Conservation (phyloP, 768 basidiomycete species). For the Mrakia hoshinonis region DNA sequence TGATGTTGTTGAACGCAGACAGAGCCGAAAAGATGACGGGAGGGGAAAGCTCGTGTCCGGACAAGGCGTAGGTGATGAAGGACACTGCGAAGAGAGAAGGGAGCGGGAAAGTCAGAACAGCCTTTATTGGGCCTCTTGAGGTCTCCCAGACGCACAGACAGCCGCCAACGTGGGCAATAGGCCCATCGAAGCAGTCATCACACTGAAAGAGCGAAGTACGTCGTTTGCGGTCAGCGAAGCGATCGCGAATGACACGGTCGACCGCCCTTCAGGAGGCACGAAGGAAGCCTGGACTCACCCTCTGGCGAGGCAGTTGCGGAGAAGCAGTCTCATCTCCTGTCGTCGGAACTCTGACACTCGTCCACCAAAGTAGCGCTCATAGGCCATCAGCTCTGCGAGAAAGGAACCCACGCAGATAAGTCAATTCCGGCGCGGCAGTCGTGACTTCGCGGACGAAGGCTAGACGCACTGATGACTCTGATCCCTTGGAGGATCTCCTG, state of each 20-base stretch:
- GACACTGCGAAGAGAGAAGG: neutral
- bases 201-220: too few species aligned
- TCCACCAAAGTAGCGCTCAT: conserved; percentile 44
- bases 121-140: too few species aligned
- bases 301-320: conserved; percentile 36
- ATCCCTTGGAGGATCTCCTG: conserved; percentile 61
- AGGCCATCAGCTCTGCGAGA: conserved; percentile 48
- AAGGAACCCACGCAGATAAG: neutral
- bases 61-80: conserved; percentile 57
- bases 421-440: too few species aligned
- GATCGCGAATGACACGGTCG: neutral
- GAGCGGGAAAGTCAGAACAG: too few species aligned
- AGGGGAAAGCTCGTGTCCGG: conserved; percentile 50
- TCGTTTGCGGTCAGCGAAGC: neutral
- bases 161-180: too few species aligned
- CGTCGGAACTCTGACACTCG: conserved; percentile 32
- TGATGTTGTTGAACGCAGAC: conserved; percentile 50
- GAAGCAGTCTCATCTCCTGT: conserved; percentile 34
- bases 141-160: too few species aligned
- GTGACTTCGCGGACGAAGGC: too few species aligned
- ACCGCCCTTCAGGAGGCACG: too few species aligned
- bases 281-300: conserved; percentile 19
- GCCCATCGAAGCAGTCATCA: too few species aligned
- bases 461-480: conserved; percentile 43
- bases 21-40: conserved; percentile 53